These are phyloP conservation scores for Pezicula rhizophila DNA, from an alignment of 2,329 filamentous ascomycete species.

Conservation along the genomic window DNA sequence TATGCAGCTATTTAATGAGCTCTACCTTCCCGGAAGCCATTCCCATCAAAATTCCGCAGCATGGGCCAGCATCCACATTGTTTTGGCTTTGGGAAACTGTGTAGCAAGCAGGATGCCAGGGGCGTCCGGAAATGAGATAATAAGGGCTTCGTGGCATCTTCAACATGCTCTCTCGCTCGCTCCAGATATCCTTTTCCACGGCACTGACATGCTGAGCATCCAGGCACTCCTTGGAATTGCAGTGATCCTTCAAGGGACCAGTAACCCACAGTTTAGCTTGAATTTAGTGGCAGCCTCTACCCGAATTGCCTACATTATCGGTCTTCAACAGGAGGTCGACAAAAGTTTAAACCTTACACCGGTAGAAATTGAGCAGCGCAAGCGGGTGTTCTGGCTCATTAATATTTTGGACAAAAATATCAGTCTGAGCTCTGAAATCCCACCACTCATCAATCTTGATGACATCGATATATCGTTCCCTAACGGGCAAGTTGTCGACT, in stretches of 20 bases:
- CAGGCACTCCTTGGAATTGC: not conserved
- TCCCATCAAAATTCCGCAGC: not conserved
- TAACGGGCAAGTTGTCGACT: not conserved
- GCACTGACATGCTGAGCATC: not conserved
- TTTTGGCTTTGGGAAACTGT: not conserved
- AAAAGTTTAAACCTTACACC: not conserved
- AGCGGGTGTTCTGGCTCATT: constrained; percentile 4
- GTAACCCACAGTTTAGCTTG: not conserved
- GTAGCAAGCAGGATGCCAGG: not conserved
- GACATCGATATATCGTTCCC: not conserved
- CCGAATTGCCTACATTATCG: constrained; percentile 2
- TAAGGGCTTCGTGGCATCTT: not conserved
- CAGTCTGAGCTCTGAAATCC: not conserved
- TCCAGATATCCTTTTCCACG: not conserved
- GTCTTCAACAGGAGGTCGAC: constrained; percentile 1
- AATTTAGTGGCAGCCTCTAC: not conserved
- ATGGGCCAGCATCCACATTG: not conserved
- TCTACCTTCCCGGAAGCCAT: not conserved
- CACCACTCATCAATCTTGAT: not conserved
- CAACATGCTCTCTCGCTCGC: not conserved
- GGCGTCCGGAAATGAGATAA: not conserved
- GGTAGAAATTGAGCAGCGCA: constrained; percentile 1
- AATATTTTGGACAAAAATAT: constrained; percentile 2
- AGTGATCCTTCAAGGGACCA: not conserved
- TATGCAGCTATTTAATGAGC: not conserved